phyloP scores from a whole-genome alignment of 2,329 filamentous ascomycete species.

The Colletotrichum sidae region DNA sequence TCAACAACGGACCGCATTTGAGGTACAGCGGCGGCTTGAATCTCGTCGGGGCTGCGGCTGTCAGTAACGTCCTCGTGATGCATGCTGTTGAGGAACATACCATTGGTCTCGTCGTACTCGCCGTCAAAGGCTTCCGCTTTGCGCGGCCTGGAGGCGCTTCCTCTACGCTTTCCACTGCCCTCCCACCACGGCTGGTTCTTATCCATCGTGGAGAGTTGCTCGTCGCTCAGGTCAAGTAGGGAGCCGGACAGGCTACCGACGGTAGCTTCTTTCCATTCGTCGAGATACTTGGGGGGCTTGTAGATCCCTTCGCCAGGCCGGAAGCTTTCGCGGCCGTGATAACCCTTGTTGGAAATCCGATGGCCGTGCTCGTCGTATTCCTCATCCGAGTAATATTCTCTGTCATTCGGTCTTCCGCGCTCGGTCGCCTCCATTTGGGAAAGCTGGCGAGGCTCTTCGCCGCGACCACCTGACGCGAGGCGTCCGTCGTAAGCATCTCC shows the following conservation, averaged over 20 bases:
- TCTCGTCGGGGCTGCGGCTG: constrained; percentile 65
- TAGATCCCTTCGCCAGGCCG: constrained; percentile 68
- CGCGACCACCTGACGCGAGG: constrained; percentile 14
- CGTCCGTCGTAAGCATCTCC: constrained; percentile 16
- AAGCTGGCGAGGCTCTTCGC: not conserved
- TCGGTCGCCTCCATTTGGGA: constrained; percentile 9
- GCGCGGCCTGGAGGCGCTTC: constrained; percentile 61
- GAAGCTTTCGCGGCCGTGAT: constrained; percentile 54
- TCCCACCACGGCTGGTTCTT: constrained; percentile 83
- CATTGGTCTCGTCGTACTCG: constrained; percentile 73
- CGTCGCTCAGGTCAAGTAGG: constrained; percentile 69
- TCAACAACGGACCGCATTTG: constrained; percentile 89
- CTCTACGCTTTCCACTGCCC: constrained; percentile 59
- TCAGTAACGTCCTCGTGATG: constrained; percentile 6
- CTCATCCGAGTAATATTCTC: constrained; percentile 42
- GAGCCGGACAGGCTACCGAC: constrained; percentile 69
- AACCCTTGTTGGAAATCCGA: constrained; percentile 55
- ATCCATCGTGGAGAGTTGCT: constrained; percentile 51
- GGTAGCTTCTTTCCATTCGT: constrained; percentile 79
- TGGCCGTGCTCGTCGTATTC: constrained; percentile 44
- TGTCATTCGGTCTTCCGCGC: constrained; percentile 31
- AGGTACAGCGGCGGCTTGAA: constrained; percentile 89
- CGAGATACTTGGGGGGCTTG: constrained; percentile 68
- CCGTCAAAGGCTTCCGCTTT: constrained; percentile 75
- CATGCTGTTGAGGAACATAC: constrained; percentile 49